Percentiles rank a stretch among this genome's conserved stretches.
Conservation (phyloP, 2,329 filamentous ascomycete species). For the Cladosporium sp. region DNA sequence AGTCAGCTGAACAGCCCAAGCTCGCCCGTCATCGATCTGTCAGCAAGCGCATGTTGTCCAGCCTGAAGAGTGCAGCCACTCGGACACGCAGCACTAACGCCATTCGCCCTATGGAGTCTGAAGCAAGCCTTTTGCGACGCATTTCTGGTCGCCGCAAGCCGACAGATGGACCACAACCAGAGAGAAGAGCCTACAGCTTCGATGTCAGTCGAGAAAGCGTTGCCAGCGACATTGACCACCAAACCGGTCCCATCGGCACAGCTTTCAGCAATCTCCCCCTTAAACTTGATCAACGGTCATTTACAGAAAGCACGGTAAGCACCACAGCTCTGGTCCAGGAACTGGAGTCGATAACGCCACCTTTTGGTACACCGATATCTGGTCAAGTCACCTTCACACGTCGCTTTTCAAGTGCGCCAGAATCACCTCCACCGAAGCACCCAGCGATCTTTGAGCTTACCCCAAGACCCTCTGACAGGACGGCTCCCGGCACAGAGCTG, state of each 20-base stretch:
- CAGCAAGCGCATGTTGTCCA: conserved; percentile 33
- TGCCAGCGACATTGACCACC: not conserved
- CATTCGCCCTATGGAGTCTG: conserved; percentile 22
- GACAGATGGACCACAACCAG: conserved; percentile 16
- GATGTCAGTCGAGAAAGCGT: conserved; percentile 26
- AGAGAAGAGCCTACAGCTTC: conserved; percentile 25
- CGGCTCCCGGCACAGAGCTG: not conserved
- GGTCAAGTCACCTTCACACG: not conserved
- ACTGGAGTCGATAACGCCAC: conserved; percentile 5
- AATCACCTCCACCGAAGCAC: conserved; percentile 7
- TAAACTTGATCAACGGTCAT: conserved; percentile 18
- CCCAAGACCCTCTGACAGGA: not conserved
- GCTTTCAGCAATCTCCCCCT: not conserved
- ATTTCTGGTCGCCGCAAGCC: conserved; percentile 27
- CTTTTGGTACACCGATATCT: not conserved
- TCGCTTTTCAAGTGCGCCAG: not conserved
- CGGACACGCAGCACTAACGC: conserved; percentile 27
- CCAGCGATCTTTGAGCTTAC: not conserved
- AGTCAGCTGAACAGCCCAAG: conserved; percentile 10
- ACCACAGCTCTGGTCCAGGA: conserved; percentile 15
- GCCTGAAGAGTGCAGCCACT: conserved; percentile 31
- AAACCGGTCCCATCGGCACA: not conserved
- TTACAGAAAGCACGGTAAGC: conserved; percentile 26
- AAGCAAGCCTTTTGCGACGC: conserved; percentile 26
- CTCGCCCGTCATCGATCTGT: conserved; percentile 30